Conservation (phyloP, 768 basidiomycete species). For the Clathrus columnatus region DNA sequence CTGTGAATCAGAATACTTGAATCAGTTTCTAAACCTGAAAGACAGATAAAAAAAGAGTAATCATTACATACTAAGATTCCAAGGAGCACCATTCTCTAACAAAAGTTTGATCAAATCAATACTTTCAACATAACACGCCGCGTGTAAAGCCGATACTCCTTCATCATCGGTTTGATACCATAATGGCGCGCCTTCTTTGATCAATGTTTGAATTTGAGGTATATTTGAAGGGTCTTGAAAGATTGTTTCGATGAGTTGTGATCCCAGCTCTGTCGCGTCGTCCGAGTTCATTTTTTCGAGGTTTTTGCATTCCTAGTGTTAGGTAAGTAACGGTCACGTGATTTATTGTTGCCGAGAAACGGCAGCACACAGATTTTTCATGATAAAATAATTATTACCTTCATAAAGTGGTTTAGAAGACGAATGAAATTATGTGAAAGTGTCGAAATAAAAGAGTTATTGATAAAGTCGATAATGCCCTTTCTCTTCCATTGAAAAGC, state of each 20-base stretch:
- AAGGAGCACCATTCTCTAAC: conserved; percentile 76
- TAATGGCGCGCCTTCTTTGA: conserved; percentile 64
- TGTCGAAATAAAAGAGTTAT: too few species aligned
- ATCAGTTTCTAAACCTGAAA: not conserved
- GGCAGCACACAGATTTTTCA: too few species aligned
- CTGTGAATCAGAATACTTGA: conserved; percentile 32
- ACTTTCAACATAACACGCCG: conserved; percentile 70
- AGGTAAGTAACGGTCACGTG: too few species aligned
- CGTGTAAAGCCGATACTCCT: conserved; percentile 80
- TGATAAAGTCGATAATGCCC: too few species aligned
- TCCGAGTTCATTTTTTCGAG: not conserved
- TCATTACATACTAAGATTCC: conserved; percentile 66
- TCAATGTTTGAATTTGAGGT: conserved; percentile 32
- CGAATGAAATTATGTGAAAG: not conserved
- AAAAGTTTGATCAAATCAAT: conserved; percentile 54
- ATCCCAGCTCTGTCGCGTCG: not conserved
- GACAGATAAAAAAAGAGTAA: not conserved
- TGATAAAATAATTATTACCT: too few species aligned
- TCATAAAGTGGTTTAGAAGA: too few species aligned
- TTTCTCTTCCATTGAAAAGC: too few species aligned
- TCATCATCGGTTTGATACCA: conserved; percentile 84
- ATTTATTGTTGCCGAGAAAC: too few species aligned
- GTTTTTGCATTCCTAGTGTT: too few species aligned
- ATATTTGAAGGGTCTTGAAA: not conserved
- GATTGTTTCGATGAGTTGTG: conserved; percentile 2